Conservation (phyloP, 2,329 filamentous ascomycete genomes). For the Colletotrichum cuscutae region DNA sequence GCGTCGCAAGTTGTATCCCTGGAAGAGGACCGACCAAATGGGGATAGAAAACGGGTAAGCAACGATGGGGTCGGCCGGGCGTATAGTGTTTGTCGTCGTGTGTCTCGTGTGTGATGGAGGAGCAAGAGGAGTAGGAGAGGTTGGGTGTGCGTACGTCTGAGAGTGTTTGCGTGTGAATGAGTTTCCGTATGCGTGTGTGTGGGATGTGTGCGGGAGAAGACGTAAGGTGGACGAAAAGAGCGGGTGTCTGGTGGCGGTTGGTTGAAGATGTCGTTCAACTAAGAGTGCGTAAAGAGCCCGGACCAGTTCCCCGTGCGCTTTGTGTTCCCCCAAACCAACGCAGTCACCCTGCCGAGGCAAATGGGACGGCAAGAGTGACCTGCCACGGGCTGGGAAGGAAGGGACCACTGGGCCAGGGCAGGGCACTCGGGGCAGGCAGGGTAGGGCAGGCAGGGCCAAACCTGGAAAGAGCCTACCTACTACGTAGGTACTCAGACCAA, state of each 20-base stretch:
- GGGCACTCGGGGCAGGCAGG: neutral
- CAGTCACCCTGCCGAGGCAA: constrained; percentile 12
- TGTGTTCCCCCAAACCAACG: constrained; percentile 14
- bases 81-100: neutral
- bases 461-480: neutral
- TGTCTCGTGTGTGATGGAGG: neutral
- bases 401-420: neutral
- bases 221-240: neutral
- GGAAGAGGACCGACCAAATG: neutral
- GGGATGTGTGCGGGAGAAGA: neutral
- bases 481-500: neutral
- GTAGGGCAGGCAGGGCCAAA: neutral
- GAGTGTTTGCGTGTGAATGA: neutral
- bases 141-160: neutral
- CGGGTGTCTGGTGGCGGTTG: constrained; percentile 19
- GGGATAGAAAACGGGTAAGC: neutral
- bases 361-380: constrained; percentile 12
- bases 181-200: too few species aligned
- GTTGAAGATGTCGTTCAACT: constrained; percentile 34
- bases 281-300: constrained; percentile 25
- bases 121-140: neutral
- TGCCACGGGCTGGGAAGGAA: neutral
- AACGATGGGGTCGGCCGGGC: constrained; percentile 15
- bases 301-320: constrained; percentile 28
- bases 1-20: constrained; percentile 6